These are phyloP conservation scores for Yarrowia hollandica DNA, from an alignment of 805 yeast species.

Conservation along the genomic window DNA sequence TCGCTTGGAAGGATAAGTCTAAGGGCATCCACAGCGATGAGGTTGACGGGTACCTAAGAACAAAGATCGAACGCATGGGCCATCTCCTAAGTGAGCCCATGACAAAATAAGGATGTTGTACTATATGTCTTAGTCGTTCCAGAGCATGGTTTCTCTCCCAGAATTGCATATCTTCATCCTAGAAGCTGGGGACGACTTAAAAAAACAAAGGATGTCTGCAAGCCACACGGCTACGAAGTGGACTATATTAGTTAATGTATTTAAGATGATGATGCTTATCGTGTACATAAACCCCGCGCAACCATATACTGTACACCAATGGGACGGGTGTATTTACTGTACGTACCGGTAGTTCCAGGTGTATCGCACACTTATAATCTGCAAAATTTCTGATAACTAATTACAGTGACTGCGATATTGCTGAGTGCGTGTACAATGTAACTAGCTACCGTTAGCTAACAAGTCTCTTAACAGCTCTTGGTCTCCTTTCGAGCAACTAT, in stretches of 20 bases:
- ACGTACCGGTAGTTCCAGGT: too few species aligned
- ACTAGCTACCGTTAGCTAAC: too few species aligned
- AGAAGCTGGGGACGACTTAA: not conserved
- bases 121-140: not conserved
- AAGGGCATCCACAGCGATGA: constrained; percentile 81
- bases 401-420: too few species aligned
- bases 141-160: not conserved
- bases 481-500: too few species aligned
- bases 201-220: not conserved
- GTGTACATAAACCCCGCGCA: too few species aligned
- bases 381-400: too few species aligned
- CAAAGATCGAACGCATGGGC: constrained; percentile 97
- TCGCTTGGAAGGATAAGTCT: constrained; percentile 72
- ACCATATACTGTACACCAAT: too few species aligned
- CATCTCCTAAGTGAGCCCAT: constrained; percentile 60
- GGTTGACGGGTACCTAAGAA: constrained; percentile 87
- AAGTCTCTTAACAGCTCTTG: too few species aligned
- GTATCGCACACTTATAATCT: too few species aligned
- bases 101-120: not conserved
- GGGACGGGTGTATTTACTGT: too few species aligned
- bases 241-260: not conserved
- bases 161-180: constrained; percentile 3
- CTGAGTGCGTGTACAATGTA: too few species aligned
- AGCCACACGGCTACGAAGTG: not conserved
- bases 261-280: constrained; percentile 9